Evolutionary conservation across 352 stramenopile species (phyloP), one percentile per base, ranked within the genome.

Genomic region (Aphanomyces invadans): DNA sequence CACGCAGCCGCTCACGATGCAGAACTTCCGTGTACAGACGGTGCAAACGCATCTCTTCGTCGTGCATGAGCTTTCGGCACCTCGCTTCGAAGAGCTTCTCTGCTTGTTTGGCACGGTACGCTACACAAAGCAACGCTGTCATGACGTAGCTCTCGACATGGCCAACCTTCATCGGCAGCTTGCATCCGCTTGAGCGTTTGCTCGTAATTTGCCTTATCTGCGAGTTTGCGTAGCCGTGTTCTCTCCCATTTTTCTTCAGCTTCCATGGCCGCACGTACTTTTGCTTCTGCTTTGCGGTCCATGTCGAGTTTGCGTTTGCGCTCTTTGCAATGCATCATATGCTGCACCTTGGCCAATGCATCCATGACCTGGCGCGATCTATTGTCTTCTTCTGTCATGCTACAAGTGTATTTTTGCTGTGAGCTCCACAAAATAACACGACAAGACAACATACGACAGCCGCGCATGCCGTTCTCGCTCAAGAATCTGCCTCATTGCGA

Each of bases 11-110:
- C 19, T 77, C 65, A 5, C 68, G 48, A 15, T 76, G 54, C 9
- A 76, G 46, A 15, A 75, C 63, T n/a, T 70, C 61, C 39, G 79
- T 72, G 7, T 76, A 60, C 25, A 82, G 42, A 11, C 82, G 76
- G 4, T 69, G 74, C 39, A 89, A 78, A 3, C 52, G 60, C 28
- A 76, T 77, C 61, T 90, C 82, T 71, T 90, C 82, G 25, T 88
- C 77, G 36, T 80, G 75, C 80, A 90, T 88, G 10, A 76, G 48
- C 38, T 76, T 80, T 0, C 82, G 77, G 19, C 74, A 74, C n/a
- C 69, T 73, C 0, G 82, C 82, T 67, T 90, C 82, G 23, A 72
- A 49, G 0, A 88, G 48, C 9, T 67, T 73, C 17, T 79, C 64
- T 4, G 71, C 62, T 42, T 78, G 67, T 29, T 76, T 80, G 23